phyloP scores from a whole-genome alignment of 495 filamentous ascomycete species.

The Neurospora sp. region DNA sequence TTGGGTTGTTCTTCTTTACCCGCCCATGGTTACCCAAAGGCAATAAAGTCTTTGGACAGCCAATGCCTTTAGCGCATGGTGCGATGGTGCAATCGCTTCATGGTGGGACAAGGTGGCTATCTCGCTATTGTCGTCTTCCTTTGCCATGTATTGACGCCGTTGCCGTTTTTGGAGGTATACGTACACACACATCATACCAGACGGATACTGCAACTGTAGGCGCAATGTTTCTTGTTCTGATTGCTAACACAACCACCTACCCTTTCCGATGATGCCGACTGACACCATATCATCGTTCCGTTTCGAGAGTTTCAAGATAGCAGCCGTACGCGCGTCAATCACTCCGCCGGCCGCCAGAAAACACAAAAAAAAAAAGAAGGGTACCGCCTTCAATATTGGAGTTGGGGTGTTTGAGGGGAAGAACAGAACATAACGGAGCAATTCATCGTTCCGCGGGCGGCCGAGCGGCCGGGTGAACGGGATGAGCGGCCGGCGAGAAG shows the following conservation, averaged over 20 bases:
- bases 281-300: neutral
- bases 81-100: neutral
- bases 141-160: neutral
- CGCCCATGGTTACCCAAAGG: neutral
- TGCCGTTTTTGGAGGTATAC: neutral
- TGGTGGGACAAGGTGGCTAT: neutral
- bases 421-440: neutral
- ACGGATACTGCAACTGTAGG: neutral
- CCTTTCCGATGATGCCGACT: neutral
- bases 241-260: neutral
- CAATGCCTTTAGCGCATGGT: neutral
- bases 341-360: neutral
- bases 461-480: neutral
- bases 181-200: neutral
- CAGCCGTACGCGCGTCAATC: neutral
- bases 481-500: neutral
- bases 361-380: neutral
- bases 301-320: neutral
- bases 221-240: neutral
- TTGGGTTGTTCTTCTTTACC: neutral
- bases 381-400: neutral
- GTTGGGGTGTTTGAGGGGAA: neutral
- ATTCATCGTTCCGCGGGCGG: neutral
- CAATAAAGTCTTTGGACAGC: neutral
- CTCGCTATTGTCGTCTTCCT: neutral